Evolutionary conservation across 176 grass and related monocot species (phyloP).

Genomic region (Avena atlantica): DNA sequence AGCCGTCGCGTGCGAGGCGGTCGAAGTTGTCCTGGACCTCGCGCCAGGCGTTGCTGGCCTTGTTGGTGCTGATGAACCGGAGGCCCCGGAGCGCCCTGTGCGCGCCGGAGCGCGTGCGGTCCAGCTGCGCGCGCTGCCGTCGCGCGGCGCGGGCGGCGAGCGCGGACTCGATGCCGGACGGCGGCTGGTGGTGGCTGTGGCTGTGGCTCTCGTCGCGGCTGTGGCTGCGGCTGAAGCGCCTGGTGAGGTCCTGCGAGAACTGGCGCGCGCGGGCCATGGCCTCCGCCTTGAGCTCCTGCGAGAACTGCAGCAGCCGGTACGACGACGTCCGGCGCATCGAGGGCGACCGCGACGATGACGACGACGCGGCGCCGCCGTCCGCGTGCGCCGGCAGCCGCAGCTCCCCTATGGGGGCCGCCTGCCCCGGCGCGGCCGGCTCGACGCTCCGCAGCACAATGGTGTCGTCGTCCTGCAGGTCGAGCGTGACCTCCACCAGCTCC

Average conservation of each 20-base stretch:
- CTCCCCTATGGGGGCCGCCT: conserved; percentile 35
- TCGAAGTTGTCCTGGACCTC: conserved; percentile 84
- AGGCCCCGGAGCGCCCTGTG: conserved; percentile 88
- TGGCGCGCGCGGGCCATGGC: conserved; percentile 77
- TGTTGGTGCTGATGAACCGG: conserved; percentile 90
- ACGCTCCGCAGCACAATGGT: conserved; percentile 96
- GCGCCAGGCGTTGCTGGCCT: conserved; percentile 76
- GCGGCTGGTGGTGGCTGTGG: background rate
- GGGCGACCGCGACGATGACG: conserved; percentile 64
- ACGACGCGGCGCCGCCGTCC: conserved; percentile 32
- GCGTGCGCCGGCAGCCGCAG: conserved; percentile 45
- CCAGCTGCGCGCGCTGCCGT: conserved; percentile 80
- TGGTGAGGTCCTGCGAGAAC: conserved; percentile 86
- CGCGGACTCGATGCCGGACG: conserved; percentile 71
- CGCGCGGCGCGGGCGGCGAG: conserved; percentile 74
- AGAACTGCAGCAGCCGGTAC: conserved; percentile 82
- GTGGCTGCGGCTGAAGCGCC: conserved; percentile 64
- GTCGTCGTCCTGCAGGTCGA: conserved; percentile 94
- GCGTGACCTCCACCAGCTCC: conserved; percentile 99
- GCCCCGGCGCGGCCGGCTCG: conserved; percentile 61
- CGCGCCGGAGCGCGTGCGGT: conserved; percentile 75
- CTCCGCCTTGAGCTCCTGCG: conserved; percentile 90
- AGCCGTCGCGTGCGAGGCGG: conserved; percentile 69
- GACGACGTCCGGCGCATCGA: conserved; percentile 87
- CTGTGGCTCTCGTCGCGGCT: conserved; percentile 40